Evolutionary conservation across 2,329 filamentous ascomycete species (phyloP).

Genomic region (Alternaria ethzedia): DNA sequence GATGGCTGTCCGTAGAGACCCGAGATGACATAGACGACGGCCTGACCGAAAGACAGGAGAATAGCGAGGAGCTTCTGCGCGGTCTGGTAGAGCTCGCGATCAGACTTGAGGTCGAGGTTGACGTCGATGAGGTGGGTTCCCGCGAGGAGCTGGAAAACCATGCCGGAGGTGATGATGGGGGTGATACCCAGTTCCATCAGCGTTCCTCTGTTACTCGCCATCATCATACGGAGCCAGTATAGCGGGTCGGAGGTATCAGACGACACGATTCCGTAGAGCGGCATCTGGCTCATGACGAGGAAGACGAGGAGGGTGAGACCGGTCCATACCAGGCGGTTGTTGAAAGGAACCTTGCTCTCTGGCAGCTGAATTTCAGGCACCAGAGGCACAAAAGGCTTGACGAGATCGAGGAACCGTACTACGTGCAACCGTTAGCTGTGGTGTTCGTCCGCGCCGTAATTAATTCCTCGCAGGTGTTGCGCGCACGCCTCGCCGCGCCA

Average conservation of each 20-base stretch:
- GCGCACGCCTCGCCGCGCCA: slow-evolving; percentile 15
- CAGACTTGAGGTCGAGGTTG: slow-evolving; percentile 99
- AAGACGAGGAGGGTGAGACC: slow-evolving; percentile 88
- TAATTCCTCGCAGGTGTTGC: slow-evolving; percentile 7
- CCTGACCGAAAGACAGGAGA: slow-evolving; percentile 95
- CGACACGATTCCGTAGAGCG: slow-evolving; percentile 95
- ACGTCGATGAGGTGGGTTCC: slow-evolving; percentile 99
- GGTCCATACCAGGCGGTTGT: slow-evolving; percentile 71
- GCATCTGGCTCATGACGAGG: slow-evolving; percentile 99
- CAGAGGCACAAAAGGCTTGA: slow-evolving; percentile 99
- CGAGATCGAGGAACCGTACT: slow-evolving; percentile 99
- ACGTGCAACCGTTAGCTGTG: slow-evolving; percentile 33
- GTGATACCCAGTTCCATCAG: slow-evolving; percentile 95
- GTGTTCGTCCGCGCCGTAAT: slow-evolving; percentile 2
- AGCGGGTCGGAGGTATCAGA: slow-evolving; percentile 94
- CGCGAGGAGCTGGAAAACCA: slow-evolving; percentile 99
- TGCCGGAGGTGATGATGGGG: slow-evolving; percentile 98
- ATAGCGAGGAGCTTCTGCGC: slow-evolving; percentile 93
- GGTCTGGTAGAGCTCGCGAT: slow-evolving; percentile 99
- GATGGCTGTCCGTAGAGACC: slow-evolving; percentile 92
- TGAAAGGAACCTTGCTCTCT: slow-evolving; percentile 98
- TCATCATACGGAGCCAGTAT: slow-evolving; percentile 99
- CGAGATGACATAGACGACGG: slow-evolving; percentile 97
- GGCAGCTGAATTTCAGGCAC: slow-evolving; percentile 88
- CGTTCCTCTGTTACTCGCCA: slow-evolving; percentile 97